Evolutionary conservation across 306 rosid genomes (phyloP).

Genomic region (Arachis stenosperma): DNA sequence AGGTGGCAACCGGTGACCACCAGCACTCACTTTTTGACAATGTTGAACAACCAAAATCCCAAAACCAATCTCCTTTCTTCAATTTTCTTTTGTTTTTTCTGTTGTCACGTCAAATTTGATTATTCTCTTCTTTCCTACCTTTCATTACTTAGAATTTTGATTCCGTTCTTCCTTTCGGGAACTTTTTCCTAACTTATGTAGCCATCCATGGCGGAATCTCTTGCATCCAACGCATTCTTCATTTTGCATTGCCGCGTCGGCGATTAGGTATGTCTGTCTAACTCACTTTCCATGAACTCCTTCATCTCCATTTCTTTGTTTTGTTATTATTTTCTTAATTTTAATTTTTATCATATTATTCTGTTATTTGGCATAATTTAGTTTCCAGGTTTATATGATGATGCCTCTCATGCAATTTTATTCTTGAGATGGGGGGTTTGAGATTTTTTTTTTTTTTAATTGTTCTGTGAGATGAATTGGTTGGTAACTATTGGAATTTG

Average conservation of each 20-base stretch:
- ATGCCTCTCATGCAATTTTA: not conserved
- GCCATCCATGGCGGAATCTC: not conserved
- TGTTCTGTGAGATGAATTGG: slow-evolving; percentile 5
- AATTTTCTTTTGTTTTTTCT: not conserved
- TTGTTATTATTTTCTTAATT: not conserved
- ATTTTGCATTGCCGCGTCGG: slow-evolving; percentile 11
- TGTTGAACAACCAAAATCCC: not conserved
- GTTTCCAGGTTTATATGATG: not conserved
- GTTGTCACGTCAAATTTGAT: not conserved
- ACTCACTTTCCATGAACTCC: slow-evolving; percentile 3
- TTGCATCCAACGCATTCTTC: slow-evolving; percentile 19
- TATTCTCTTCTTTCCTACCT: not conserved
- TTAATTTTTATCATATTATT: slow-evolving; percentile 25
- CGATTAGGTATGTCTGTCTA: slow-evolving; percentile 30
- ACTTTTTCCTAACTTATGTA: slow-evolving; percentile 4
- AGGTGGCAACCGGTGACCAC: slow-evolving; percentile 17
- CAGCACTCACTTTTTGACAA: slow-evolving; percentile 20
- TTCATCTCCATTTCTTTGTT: not conserved
- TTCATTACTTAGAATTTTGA: not conserved
- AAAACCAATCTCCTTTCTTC: too few species aligned
- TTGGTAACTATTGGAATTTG: not conserved
- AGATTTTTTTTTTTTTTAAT: slow-evolving; percentile 5
- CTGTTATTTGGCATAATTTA: slow-evolving; percentile 9
- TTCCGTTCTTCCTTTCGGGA: not conserved
- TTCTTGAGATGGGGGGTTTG: not conserved